Evolutionary conservation across 331 rosid genomes (phyloP), one percentile per base, ranked within the genome.

Genomic region (Dryas integrifolia): DNA sequence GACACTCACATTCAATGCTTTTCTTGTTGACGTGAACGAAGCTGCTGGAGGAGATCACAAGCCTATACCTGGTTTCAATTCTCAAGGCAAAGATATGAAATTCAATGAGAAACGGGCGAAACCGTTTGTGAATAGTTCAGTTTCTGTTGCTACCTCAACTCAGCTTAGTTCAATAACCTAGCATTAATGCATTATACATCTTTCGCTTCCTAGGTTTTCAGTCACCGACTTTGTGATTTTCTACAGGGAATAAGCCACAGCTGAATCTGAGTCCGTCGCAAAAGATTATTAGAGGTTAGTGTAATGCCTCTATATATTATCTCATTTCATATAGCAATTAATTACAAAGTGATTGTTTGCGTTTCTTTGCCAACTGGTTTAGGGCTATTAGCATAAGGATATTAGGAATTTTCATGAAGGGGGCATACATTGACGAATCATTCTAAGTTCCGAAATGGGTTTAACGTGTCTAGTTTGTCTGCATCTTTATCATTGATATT

Each of bases 231-330:
- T 70, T 67, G 40, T 57, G 58, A 49, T 52, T 9, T 46, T 46
- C 57, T 69, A 52, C 76, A 73, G 50, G 9, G 80, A 84, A 61
- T 30, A 78, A 62, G 61, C 46, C 55, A 16, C 75, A 6, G 41
- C 66, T 43, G 16, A 79, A 82, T 82, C 79, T 88, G 77, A 94
- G 96, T 81, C 96, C 97, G 2, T 91, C 97, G 4, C 95, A 80
- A n/a, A 85, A 80, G 77, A 77, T 94, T 40, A 94, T 94, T 67
- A 85, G 70, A 86, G 98, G 97, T 89, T 65, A 21, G 38, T 48
- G 12, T 14, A 50, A 3, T 9, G 30, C 18, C 62, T 53, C 6
- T 3, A 3, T 18, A 38, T 69, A 18, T 9, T 40, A 16, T 52
- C 63, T 40, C 2, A 18, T 40, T 51, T 10, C 47, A 11, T 26